Base-by-base conservation (phyloP, 164 flowering plant genomes). In the Aristolochia californica region DNA sequence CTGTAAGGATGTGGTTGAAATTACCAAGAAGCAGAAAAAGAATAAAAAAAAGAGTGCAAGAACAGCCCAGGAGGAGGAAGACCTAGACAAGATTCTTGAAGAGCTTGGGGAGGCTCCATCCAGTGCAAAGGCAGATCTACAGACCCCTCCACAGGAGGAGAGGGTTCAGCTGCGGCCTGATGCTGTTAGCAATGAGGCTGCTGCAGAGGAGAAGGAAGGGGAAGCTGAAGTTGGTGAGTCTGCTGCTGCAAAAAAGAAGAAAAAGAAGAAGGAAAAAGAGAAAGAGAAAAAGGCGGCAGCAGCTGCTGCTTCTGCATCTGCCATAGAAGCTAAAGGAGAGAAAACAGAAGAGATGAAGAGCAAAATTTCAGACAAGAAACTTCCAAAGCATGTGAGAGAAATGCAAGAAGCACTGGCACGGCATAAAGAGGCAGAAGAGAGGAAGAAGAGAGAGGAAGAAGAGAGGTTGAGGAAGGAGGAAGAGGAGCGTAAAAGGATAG, bases 31-130 rank as follows among this genome's bases (percentile, higher is more conserved):
- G 62, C 83, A 74, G 47, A 91, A 88, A 69, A 93, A 85, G 75
- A 89, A 87, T 65, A 94, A 94, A 72, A 89, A 85, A 68, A 83
- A 82, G 74, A 74, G 85, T 71, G 96, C 82, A 66, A 80, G 91
- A 66, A 84, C 87, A 43, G 96, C 72, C 48, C 91, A 90, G 61
- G 99, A 94, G 68, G 99, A 90, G 72, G 96, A 94, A 38, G 99
- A 94, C 62, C 66, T 90, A 51, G 97, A 90, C 61, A 86, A 84
- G 68, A 69, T 94, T 71, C 90, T 94, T 40, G 95, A 96, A 14
- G 97, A 88, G 76, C 96, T 94, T 62, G 96, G 91, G 61, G 93
- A 69, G 63, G 81, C 54, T 15, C 75, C 80, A 51, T 14, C 87
- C 28, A 16, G 25, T 4, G 26, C 74, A 5, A 75, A 81, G 58